A percentile compares a stretch with the other conserved stretches of the same genome.
Evolutionary conservation across 2,329 filamentous ascomycete species (phyloP).

Genomic region (Fusarium tricinctum): DNA sequence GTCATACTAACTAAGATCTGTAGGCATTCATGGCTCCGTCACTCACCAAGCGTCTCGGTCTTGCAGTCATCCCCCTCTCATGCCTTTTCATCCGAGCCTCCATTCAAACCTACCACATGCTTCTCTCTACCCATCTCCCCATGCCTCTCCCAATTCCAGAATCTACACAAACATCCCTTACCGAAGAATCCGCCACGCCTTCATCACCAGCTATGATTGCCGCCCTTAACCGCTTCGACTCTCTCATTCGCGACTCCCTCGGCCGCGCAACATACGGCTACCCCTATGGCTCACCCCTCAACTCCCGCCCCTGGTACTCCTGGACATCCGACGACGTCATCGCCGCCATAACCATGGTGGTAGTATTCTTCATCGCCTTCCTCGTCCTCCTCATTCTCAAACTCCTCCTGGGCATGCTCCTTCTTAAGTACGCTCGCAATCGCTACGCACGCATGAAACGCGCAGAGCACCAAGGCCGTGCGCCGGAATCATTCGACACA

Average conservation of each 20-base stretch:
- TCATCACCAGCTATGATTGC: conserved; percentile 82
- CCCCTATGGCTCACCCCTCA: conserved; percentile 59
- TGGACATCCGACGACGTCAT: conserved; percentile 81
- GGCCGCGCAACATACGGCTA: conserved; percentile 79
- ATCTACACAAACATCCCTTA: conserved; percentile 74
- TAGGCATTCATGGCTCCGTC: conserved; percentile 92
- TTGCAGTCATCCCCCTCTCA: conserved; percentile 92
- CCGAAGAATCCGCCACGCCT: conserved; percentile 72
- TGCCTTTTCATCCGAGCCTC: conserved; percentile 96
- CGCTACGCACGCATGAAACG: conserved; percentile 86
- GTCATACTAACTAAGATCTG: conserved; percentile 16
- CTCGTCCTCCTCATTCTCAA: conserved; percentile 87
- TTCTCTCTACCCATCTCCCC: conserved; percentile 87
- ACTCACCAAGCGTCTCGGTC: conserved; percentile 86
- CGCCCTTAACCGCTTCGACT: conserved; percentile 83
- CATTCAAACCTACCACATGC: conserved; percentile 98
- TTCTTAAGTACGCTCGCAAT: conserved; percentile 83
- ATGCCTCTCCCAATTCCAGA: conserved; percentile 76
- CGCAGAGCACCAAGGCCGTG: conserved; percentile 68
- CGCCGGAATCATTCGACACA: conserved; percentile 71
- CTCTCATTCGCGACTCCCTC: conserved; percentile 80
- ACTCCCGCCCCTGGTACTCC: conserved; percentile 62
- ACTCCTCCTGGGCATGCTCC: conserved; percentile 87
- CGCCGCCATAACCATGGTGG: conserved; percentile 82
- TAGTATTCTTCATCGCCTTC: conserved; percentile 88